Percentiles rank a stretch among this genome's conserved stretches.
These are phyloP conservation scores for Sanguinoderma infundibulare DNA, from an alignment of 1,284 basidiomycete genomes.

Conservation along the genomic window DNA sequence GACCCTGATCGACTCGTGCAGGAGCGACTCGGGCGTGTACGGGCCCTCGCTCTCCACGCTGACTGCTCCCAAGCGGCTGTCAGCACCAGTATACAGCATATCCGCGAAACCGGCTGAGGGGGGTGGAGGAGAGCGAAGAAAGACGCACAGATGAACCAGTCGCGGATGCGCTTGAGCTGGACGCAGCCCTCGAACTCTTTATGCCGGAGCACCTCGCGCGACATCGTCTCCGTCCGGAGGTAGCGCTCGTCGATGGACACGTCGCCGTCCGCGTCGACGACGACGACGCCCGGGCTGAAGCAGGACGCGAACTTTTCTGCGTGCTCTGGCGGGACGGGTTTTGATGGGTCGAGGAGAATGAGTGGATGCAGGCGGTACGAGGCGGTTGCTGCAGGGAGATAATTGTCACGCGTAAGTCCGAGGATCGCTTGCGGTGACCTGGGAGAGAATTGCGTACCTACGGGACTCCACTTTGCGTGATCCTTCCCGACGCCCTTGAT, in stretches of 20 bases:
- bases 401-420: background rate
- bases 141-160: constrained; percentile 90
- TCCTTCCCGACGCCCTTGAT: constrained; percentile 95
- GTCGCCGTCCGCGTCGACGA: constrained; percentile 49
- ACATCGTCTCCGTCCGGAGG: constrained; percentile 89
- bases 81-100: background rate
- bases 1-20: constrained; percentile 83
- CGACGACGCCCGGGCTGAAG: constrained; percentile 91
- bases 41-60: constrained; percentile 91
- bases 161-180: constrained; percentile 84
- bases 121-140: background rate
- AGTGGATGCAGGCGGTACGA: constrained; percentile 93
- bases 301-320: constrained; percentile 85
- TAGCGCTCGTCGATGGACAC: constrained; percentile 61
- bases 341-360: constrained; percentile 74
- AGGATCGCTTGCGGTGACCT: background rate
- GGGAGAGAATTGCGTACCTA: constrained; percentile 61
- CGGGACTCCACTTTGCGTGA: constrained; percentile 98
- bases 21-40: constrained; percentile 84
- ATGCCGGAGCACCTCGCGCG: constrained; percentile 91
- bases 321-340: constrained; percentile 67
- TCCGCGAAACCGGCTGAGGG: too few relatives aligned
- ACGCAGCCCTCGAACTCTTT: constrained; percentile 90
- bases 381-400: constrained; percentile 74
- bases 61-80: constrained; percentile 51